phyloP scores from a whole-genome alignment of 257 asterid genomes.

The Solanum virginianum region DNA sequence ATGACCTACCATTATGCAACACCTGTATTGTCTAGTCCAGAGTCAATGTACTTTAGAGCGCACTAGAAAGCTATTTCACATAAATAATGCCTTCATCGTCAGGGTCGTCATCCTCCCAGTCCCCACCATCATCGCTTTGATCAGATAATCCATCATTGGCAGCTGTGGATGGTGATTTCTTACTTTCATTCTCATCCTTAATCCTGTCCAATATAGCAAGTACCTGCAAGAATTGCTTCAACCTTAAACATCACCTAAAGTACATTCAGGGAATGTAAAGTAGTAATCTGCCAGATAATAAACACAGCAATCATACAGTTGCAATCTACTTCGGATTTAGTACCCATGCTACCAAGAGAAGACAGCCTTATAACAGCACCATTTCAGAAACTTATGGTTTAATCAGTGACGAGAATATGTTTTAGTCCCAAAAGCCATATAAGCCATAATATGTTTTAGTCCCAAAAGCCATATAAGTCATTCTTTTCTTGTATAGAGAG shows the following conservation, averaged over 20 bases:
- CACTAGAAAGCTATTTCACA: constrained; percentile 39
- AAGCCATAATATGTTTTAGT: background rate
- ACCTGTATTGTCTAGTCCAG: background rate
- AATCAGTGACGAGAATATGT: background rate
- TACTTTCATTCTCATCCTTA: constrained; percentile 65
- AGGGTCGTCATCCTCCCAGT: constrained; percentile 51
- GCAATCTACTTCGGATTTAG: background rate
- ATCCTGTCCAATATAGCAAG: constrained; percentile 77
- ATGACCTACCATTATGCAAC: background rate
- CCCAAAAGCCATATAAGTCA: background rate
- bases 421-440: background rate
- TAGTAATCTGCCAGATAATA: background rate
- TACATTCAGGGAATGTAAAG: background rate
- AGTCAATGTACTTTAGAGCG: background rate
- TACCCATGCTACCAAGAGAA: background rate
- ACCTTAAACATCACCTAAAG: constrained; percentile 1
- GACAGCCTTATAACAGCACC: background rate
- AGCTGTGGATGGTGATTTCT: constrained; percentile 7
- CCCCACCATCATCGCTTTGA: constrained; percentile 29
- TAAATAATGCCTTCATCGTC: constrained; percentile 84
- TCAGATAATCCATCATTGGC: constrained; percentile 24
- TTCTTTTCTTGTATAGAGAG: background rate
- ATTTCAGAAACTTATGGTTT: background rate
- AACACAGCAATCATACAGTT: background rate
- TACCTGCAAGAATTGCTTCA: constrained; percentile 39